Evolutionary conservation across 768 basidiomycete genomes (phyloP), one percentile per base, ranked within the genome.

Genomic region (Lactifluus hygrophoroides): DNA sequence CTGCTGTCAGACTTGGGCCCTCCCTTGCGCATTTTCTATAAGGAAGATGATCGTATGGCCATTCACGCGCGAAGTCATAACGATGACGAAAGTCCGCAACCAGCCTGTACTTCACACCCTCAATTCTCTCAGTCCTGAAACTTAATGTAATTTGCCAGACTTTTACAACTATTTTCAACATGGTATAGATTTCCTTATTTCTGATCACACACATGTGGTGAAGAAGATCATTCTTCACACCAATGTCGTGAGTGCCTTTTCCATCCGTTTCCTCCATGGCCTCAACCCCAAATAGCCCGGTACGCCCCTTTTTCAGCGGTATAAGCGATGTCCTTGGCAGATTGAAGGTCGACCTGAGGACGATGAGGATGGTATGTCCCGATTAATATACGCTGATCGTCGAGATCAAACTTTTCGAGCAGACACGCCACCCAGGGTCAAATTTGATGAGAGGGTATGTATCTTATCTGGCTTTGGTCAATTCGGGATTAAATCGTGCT

Each of bases 131-230:
- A 21, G 40, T 27, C 21, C 56, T 37, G 57, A 46, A 58, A 51
- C 56, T 38, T n/a, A 47, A n/a, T 35, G 19, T 11, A 8, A 23
- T 54, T 50, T 40, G 3, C 2, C 60, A 91, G 90, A 92, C 70
- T 92, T 93, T 69, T 92, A 89, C 71, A 95, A 94, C 66, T 96
- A 96, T 67, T 92, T 94, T 64, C 88, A 93, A 64, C 84, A 92
- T 66, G 93, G 93, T 1, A 72, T 96, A 19, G 93, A 96, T 68
- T 89, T 94, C 62, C 77, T 94, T 28, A 77, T 96, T 17, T 86
- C 84, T 23, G 85, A 80, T 47, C 76, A 75, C 21, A 80, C 78
- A 16, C 90, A 94, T 65, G 65, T 80, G 5, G 88, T 94, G 19
- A 80, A 78, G 68, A 96, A 96, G 77, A 87, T 95, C 37, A 75